These are phyloP conservation scores for Chondrus crispus DNA, from an alignment of 23 red algal species.

Conservation along the genomic window DNA sequence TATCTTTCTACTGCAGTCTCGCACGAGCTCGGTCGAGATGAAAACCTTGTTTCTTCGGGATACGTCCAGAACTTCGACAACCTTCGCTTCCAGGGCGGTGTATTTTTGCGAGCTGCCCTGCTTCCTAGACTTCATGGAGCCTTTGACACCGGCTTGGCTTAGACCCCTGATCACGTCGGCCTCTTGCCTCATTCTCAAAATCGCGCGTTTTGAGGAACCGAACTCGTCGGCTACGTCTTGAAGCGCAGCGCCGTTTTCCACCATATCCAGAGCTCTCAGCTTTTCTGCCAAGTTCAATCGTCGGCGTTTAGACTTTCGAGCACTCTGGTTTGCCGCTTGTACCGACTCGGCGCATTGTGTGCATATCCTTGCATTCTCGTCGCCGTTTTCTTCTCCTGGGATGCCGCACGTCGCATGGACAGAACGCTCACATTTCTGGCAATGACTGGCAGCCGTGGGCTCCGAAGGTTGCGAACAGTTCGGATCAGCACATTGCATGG, in stretches of 20 bases:
- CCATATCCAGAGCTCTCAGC: slow-evolving; percentile 19
- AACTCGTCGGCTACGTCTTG: slow-evolving; percentile 36
- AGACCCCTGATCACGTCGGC: slow-evolving; percentile 11
- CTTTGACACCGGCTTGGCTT: neutral
- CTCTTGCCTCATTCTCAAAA: slow-evolving; percentile 49
- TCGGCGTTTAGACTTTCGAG: neutral
- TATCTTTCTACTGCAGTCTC: neutral
- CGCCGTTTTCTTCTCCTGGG: neutral
- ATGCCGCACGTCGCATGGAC: neutral
- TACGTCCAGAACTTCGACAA: slow-evolving; percentile 18
- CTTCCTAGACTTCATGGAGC: slow-evolving; percentile 23
- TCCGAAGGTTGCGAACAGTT: neutral
- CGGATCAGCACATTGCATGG: neutral
- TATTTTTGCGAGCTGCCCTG: slow-evolving; percentile 2
- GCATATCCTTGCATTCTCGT: neutral
- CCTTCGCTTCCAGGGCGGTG: slow-evolving; percentile 24
- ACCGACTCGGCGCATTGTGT: neutral
- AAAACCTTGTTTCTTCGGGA: slow-evolving; percentile 25
- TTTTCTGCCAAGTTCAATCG: slow-evolving; percentile 44
- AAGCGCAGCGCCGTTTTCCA: slow-evolving; percentile 15
- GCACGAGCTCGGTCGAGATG: slow-evolving; percentile 1
- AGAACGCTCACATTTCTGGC: neutral
- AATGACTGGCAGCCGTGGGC: neutral
- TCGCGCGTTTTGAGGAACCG: slow-evolving; percentile 48
- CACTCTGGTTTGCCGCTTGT: neutral